Conservation (phyloP, 371 early-diverging fungal genomes). For the Mortierella sp. region DNA sequence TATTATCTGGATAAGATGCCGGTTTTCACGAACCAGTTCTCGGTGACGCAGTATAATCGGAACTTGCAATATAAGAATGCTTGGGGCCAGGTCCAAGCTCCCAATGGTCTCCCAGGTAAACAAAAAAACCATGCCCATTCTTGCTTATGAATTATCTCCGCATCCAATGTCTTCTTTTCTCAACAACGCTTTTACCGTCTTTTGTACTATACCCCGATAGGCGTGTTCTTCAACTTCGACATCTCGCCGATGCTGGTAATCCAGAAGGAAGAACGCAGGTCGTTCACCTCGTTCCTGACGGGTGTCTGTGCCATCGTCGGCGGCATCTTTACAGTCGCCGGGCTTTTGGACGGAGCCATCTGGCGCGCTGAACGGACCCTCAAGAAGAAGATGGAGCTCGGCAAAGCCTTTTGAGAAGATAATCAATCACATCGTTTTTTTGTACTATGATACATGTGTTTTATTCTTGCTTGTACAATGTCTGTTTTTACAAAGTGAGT, state of each 20-base stretch:
- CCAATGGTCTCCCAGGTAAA: conserved; percentile 68
- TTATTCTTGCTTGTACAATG: not conserved
- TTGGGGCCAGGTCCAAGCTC: conserved; percentile 37
- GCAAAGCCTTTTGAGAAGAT: conserved; percentile 66
- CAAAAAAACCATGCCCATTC: not conserved
- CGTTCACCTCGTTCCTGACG: conserved; percentile 89
- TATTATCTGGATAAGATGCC: conserved; percentile 70
- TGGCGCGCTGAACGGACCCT: conserved; percentile 87
- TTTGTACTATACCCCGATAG: conserved; percentile 45
- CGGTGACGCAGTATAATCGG: conserved; percentile 85
- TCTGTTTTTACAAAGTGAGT: not conserved
- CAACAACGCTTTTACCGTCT: not conserved
- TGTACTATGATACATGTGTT: not conserved
- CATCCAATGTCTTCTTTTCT: not conserved
- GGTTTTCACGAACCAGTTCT: conserved; percentile 90
- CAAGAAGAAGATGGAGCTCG: conserved; percentile 85
- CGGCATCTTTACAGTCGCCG: conserved; percentile 95
- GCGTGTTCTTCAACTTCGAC: conserved; percentile 93
- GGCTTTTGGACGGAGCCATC: conserved; percentile 86
- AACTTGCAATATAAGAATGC: conserved; percentile 38
- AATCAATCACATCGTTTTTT: not conserved
- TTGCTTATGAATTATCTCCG: not conserved
- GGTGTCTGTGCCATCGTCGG: conserved; percentile 94
- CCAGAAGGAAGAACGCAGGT: conserved; percentile 83
- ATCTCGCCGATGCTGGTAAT: conserved; percentile 96